A percentile compares a stretch with the other conserved stretches of the same genome.
These are phyloP conservation scores for Candida silvicultrix DNA, from an alignment of 805 yeast genomes.

Conservation along the genomic window DNA sequence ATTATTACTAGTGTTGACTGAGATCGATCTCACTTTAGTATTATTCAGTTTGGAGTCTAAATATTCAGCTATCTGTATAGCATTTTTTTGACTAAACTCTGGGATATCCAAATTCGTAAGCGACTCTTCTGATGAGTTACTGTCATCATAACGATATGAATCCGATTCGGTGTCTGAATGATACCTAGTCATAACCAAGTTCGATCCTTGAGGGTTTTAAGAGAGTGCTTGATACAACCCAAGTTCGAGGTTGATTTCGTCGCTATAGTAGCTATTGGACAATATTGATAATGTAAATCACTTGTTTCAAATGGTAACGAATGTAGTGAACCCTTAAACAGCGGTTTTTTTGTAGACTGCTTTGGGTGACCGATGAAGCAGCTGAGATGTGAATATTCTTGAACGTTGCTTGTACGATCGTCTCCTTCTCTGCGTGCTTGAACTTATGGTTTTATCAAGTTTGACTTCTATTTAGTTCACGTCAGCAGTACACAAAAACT, in stretches of 20 bases:
- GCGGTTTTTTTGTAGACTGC: neutral
- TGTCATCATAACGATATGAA: conserved; percentile 7
- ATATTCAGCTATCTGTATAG: conserved; percentile 9
- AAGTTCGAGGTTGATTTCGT: too few relatives aligned
- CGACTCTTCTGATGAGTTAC: conserved; percentile 1
- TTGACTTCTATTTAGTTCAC: neutral
- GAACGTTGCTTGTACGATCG: neutral
- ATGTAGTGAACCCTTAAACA: neutral
- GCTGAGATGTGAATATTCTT: neutral
- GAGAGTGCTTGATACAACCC: too few relatives aligned
- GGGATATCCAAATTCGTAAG: conserved; percentile 7
- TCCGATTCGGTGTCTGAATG: conserved; percentile 1
- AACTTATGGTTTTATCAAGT: neutral
- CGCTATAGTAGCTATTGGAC: neutral
- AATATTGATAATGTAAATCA: too few relatives aligned
- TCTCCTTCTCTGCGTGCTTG: neutral
- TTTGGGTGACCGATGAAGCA: neutral
- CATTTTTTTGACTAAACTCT: conserved; percentile 8
- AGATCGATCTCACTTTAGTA: neutral
- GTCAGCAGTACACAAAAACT: neutral
- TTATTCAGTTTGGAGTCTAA: conserved; percentile 9
- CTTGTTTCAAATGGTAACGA: neutral
- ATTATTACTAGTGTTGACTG: neutral
- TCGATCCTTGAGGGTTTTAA: neutral
- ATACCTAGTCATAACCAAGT: neutral